Evolutionary conservation across 257 asterid genomes (phyloP).

Genomic region (Petunia secreta): DNA sequence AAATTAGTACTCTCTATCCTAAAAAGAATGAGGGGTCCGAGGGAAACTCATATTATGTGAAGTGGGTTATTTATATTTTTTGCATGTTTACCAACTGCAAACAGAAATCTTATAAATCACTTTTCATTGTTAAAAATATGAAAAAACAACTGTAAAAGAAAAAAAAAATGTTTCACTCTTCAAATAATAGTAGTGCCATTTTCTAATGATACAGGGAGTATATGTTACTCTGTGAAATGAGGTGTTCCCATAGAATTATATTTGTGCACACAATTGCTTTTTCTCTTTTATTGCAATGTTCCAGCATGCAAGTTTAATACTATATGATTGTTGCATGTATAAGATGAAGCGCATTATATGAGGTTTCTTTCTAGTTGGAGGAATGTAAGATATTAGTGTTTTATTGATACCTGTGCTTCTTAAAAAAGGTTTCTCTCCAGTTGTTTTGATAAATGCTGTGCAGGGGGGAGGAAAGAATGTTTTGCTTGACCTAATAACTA

Average conservation of each 20-base stretch:
- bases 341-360: neutral
- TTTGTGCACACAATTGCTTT: conserved; percentile 4
- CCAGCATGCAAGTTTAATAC: neutral
- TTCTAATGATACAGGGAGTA: neutral
- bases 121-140: neutral
- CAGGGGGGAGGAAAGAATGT: neutral
- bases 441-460: conserved; percentile 7
- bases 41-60: neutral
- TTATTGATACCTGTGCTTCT: neutral
- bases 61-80: neutral
- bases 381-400: neutral
- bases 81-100: neutral
- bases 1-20: neutral
- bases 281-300: conserved; percentile 17
- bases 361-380: conserved; percentile 1
- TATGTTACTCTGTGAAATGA: neutral
- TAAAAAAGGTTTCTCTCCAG: neutral
- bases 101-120: neutral
- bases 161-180: neutral
- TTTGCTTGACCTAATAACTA: conserved; percentile 42
- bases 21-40: neutral
- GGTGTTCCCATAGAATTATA: neutral
- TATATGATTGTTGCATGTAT: conserved; percentile 3
- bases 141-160: neutral
- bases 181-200: neutral